Conservation (phyloP, 2,329 filamentous ascomycete genomes). For the Cladobotryum protrusum region DNA sequence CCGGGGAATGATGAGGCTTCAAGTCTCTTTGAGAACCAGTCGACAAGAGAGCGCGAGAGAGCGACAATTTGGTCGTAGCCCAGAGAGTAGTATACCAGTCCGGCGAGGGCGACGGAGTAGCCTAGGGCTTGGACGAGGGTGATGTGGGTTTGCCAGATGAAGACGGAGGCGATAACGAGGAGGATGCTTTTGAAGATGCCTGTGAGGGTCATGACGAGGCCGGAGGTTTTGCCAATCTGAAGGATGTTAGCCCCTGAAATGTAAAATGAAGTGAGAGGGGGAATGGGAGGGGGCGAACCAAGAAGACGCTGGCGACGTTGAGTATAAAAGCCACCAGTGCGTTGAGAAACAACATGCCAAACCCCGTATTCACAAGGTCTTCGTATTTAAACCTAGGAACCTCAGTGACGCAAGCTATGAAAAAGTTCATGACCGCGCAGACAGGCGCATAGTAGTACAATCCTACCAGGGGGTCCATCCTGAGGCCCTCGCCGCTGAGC, state of each 20-base stretch:
- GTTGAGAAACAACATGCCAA: conserved; percentile 62
- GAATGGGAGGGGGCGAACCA: conserved; percentile 52
- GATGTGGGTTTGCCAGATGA: conserved; percentile 72
- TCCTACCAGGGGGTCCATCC: conserved; percentile 84
- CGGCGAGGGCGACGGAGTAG: conserved; percentile 62
- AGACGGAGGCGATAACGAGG: conserved; percentile 67
- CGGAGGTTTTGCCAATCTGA: conserved; percentile 82
- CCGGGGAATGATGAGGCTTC: conserved; percentile 16
- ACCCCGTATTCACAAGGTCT: conserved; percentile 60
- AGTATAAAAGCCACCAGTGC: conserved; percentile 73
- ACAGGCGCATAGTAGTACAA: conserved; percentile 87
- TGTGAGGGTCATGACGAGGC: conserved; percentile 76
- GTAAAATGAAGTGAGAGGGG: conserved; percentile 1
- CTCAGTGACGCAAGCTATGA: conserved; percentile 65
- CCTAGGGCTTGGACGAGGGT: conserved; percentile 66
- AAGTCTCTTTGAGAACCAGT: conserved; percentile 20
- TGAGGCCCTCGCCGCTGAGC: conserved; percentile 67
- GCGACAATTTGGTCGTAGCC: conserved; percentile 30
- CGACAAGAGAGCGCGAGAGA: conserved; percentile 15
- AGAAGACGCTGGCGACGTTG: conserved; percentile 79
- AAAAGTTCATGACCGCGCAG: conserved; percentile 73
- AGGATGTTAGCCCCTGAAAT: conserved; percentile 1
- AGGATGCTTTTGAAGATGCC: conserved; percentile 87
- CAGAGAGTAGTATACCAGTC: conserved; percentile 45
- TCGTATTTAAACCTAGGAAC: conserved; percentile 57